Evolutionary conservation across 2,329 filamentous ascomycete species (phyloP).

Genomic region (Pseudogymnoascus sp.): DNA sequence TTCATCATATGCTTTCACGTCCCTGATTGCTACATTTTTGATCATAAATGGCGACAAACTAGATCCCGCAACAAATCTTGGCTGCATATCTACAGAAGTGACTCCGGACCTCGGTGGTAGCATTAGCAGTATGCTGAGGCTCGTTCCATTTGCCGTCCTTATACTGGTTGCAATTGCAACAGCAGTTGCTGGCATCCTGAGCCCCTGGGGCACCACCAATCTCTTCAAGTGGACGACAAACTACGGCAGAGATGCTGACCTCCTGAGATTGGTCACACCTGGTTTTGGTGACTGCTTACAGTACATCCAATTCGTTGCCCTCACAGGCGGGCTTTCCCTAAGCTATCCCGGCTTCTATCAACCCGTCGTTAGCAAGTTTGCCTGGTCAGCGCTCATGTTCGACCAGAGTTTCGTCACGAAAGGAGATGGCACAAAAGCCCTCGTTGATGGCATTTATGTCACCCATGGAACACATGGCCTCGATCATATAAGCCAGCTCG

Average conservation of each 20-base stretch:
- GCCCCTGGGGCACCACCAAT: slow-evolving; percentile 87
- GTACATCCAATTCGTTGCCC: slow-evolving; percentile 86
- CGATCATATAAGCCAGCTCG: slow-evolving; percentile 67
- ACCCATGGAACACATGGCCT: slow-evolving; percentile 73
- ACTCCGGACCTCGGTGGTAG: slow-evolving; percentile 70
- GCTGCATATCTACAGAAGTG: slow-evolving; percentile 72
- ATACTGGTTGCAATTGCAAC: slow-evolving; percentile 76
- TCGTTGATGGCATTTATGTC: slow-evolving; percentile 81
- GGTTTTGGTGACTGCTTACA: slow-evolving; percentile 95
- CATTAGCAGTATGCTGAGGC: slow-evolving; percentile 63
- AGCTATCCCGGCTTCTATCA: slow-evolving; percentile 93
- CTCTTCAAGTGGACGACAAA: slow-evolving; percentile 97
- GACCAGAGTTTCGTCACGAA: slow-evolving; percentile 79
- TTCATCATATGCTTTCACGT: slow-evolving; percentile 80
- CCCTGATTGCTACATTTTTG: slow-evolving; percentile 64
- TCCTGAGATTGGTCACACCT: slow-evolving; percentile 85
- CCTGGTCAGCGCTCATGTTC: slow-evolving; percentile 89
- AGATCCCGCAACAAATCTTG: slow-evolving; percentile 50
- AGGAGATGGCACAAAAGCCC: slow-evolving; percentile 53
- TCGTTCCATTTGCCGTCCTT: slow-evolving; percentile 70
- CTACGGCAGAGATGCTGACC: slow-evolving; percentile 86
- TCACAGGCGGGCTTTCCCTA: slow-evolving; percentile 80
- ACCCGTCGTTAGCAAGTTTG: slow-evolving; percentile 76
- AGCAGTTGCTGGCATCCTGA: slow-evolving; percentile 74
- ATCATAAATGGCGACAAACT: slow-evolving; percentile 66